Base-by-base conservation (phyloP, 2,329 filamentous ascomycete genomes). In the Colletotrichum gigasporum region DNA sequence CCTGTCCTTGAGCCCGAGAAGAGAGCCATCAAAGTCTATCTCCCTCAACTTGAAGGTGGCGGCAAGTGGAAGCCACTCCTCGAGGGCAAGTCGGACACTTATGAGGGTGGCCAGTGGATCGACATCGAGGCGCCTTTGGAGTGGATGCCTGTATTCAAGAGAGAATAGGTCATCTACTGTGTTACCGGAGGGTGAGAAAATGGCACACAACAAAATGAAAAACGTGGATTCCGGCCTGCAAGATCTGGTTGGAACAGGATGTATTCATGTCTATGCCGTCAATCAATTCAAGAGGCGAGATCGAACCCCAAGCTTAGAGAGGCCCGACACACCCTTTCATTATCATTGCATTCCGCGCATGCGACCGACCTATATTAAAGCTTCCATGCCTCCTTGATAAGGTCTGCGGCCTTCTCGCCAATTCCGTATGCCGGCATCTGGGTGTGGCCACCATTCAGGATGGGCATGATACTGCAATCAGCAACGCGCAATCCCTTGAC, bases 391-490 rank as follows among this genome's bases (percentile, higher is more conserved):
- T 79, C 76, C 66, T 83, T 84, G 53, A 86, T 81, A 58, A 86
- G 69, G 69, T 86, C 83, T 7, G 73, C 73, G 10, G 70, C 74
- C 68, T 84, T 84, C 73, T 87, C 85, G 0, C 83, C 85, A 65
- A 87, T 86, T 1, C 83, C 84, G 70, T 86, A 87, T 5, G 84
- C 85, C 3, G 84, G 83, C 83, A 86, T 86, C 68, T 87, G 84
- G 0, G 84, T 85, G 68, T 85, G 82, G 0, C 82, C 85, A 22
- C 76, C 77, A 68, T 85, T 80, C 3, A 87, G 70, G 1, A 72
- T 74, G 2, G 84, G 84, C 82, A 86, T 86, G 22, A 84, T 77
- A 69, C 80, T 83, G 67, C 78, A 81, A 65, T 86, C 84, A 0
- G 79, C 83, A 11, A 89, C 85, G 2, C 86, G 76, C n/a, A 89